Evolutionary conservation across 2,329 filamentous ascomycete genomes (phyloP), one percentile per base, ranked within the genome.

Genomic region (Aspergillus amoenus): DNA sequence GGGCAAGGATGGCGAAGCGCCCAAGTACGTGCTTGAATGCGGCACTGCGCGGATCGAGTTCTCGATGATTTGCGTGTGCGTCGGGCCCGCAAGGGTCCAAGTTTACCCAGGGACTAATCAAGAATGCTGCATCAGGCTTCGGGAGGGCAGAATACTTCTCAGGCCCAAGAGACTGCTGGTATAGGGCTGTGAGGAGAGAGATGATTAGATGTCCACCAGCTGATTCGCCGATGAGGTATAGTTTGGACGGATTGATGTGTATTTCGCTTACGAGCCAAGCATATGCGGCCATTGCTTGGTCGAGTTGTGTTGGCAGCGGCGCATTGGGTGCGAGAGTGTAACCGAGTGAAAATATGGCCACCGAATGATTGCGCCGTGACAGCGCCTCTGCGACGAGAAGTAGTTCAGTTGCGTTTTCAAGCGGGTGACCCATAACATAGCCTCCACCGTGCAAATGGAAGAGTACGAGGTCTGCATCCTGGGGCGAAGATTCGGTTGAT

Each of bases 241-340:
- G 43, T 17, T 53, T 58, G 15, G 51, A 48, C 11, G 55, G 46
- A 37, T 48, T 37, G 18, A 58, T 39, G 13, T 27, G n/a, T 34
- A 58, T 18, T 17, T 55, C 51, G 11, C 24, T 45, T 32, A 42
- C 46, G 39, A 60, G 51, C 58, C 58, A 64, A 22, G 84, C 82
- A 73, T 93, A 94, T 1, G 87, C 90, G 44, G 82, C 79, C 4
- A 89, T 71, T 0, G 85, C 83, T 74, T 95, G 84, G 42, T 87
- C 79, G 7, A 93, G 75, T 72, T 94, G 90, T 3, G 80, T 85
- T 3, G 91, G 90, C 64, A 90, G 93, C 8, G 81, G 81, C 12
- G 82, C 81, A 61, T 91, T 87, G 1, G 90, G 89, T 0, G 91
- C 89, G 1, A 94, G 79, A 0, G 87, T 90, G 69, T 94, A 94